phyloP scores from a whole-genome alignment of 345 rosid species.

The Arabidopsis arenosa region DNA sequence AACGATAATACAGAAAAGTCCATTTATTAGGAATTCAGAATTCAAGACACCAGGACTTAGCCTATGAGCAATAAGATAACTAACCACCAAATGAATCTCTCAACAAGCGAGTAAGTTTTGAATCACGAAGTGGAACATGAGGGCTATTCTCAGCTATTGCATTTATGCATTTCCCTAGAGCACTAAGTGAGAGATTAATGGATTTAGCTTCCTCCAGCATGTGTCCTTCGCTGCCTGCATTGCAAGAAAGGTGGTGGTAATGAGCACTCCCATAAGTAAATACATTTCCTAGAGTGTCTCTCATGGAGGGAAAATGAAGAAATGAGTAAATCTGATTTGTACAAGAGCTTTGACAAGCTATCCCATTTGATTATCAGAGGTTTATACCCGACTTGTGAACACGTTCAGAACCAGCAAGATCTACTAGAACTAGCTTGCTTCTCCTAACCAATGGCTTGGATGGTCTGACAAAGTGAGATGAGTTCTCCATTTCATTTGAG shows the following conservation, averaged over 20 bases:
- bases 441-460: constrained; percentile 77
- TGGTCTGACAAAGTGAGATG: constrained; percentile 71
- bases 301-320: constrained; percentile 1
- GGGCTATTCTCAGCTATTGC: constrained; percentile 88
- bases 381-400: constrained; percentile 88
- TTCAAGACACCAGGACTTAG: constrained; percentile 2
- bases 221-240: constrained; percentile 88
- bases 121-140: constrained; percentile 89
- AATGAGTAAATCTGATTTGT: constrained; percentile 17
- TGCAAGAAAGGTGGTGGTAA: constrained; percentile 28
- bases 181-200: constrained; percentile 88
- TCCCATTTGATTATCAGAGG: neutral
- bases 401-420: constrained; percentile 99
- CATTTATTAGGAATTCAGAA: constrained; percentile 24
- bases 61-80: constrained; percentile 39
- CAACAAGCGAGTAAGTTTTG: constrained; percentile 85
- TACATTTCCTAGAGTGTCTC: neutral
- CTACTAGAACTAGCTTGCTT: constrained; percentile 92
- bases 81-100: constrained; percentile 92
- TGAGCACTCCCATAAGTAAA: constrained; percentile 12
- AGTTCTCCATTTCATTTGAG: constrained; percentile 61
- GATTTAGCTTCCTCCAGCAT: constrained; percentile 92
- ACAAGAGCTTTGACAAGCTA: constrained; percentile 30
- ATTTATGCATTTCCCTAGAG: constrained; percentile 90
- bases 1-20: constrained; percentile 4